Evolutionary conservation across 148 eudicot genomes (phyloP).

Genomic region (Polygonum aviculare): DNA sequence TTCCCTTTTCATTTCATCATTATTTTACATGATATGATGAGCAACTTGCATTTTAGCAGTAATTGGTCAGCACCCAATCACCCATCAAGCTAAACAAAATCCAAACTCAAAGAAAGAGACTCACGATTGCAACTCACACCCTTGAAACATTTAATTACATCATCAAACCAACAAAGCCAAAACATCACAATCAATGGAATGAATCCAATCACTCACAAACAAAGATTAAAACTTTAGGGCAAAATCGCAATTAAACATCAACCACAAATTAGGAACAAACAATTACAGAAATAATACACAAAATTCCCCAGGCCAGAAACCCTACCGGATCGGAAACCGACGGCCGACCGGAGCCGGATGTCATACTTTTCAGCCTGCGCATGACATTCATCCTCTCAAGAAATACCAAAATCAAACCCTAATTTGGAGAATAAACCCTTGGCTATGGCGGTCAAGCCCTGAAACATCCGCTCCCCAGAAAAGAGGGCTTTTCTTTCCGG

Average conservation of each 20-base stretch:
- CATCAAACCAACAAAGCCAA: not conserved
- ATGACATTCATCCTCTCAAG: conserved; percentile 55
- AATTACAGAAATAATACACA: not conserved
- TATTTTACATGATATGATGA: not conserved
- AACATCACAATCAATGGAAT: conserved; percentile 5
- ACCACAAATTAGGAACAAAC: not conserved
- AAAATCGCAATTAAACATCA: not conserved
- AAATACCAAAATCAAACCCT: not conserved
- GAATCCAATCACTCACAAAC: not conserved
- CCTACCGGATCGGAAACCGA: conserved; percentile 79
- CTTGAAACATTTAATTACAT: not conserved
- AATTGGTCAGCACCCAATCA: not conserved
- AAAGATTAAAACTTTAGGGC: not conserved
- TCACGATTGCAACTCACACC: not conserved
- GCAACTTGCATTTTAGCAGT: not conserved
- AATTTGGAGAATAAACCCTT: not conserved
- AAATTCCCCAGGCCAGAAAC: not conserved
- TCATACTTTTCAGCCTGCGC: conserved; percentile 89
- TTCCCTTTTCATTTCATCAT: not conserved
- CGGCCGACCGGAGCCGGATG: conserved; percentile 79
- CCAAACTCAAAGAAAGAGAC: not conserved
- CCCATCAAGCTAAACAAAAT: not conserved
- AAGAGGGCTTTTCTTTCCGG: not conserved
- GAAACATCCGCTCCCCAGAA: not conserved
- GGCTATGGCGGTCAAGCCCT: conserved; percentile 3